These are phyloP conservation scores for Hydnomerulius pinastri DNA, from an alignment of 768 basidiomycete genomes.

Conservation along the genomic window DNA sequence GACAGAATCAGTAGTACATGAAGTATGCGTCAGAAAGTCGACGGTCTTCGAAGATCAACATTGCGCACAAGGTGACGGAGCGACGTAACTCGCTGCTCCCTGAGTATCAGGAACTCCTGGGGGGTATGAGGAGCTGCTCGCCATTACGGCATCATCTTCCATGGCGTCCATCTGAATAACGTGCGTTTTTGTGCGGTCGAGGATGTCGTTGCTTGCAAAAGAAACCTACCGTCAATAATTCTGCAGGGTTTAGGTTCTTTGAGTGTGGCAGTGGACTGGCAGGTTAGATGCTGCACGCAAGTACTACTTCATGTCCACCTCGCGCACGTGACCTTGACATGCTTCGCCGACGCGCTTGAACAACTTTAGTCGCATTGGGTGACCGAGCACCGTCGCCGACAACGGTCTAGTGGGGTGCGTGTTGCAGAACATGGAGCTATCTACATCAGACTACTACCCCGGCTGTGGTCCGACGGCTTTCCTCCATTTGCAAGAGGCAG, in stretches of 20 bases:
- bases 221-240: slow-evolving; percentile 7
- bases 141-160: slow-evolving; percentile 35
- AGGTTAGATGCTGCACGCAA: background rate
- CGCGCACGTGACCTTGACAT: slow-evolving; percentile 20
- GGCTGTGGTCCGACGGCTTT: too few species aligned
- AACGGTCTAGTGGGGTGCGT: too few species aligned
- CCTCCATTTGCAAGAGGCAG: too few species aligned
- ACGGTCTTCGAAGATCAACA: background rate
- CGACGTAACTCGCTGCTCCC: slow-evolving; percentile 12
- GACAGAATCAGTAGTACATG: background rate
- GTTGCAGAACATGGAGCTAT: too few species aligned
- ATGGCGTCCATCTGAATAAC: slow-evolving; percentile 33
- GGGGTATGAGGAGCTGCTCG: slow-evolving; percentile 20
- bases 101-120: slow-evolving; percentile 20
- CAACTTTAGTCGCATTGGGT: too few species aligned
- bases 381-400: too few species aligned
- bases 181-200: background rate
- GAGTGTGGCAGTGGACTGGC: slow-evolving; percentile 20
- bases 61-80: slow-evolving; percentile 23
- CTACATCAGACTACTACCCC: too few species aligned
- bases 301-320: background rate
- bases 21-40: slow-evolving; percentile 12
- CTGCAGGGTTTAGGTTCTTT: slow-evolving; percentile 21
- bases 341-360: background rate
- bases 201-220: background rate